Percentiles rank a stretch among this genome's conserved stretches.
These are phyloP conservation scores for Phytopythium sindhum DNA, from an alignment of 352 stramenopile genomes.

Conservation along the genomic window DNA sequence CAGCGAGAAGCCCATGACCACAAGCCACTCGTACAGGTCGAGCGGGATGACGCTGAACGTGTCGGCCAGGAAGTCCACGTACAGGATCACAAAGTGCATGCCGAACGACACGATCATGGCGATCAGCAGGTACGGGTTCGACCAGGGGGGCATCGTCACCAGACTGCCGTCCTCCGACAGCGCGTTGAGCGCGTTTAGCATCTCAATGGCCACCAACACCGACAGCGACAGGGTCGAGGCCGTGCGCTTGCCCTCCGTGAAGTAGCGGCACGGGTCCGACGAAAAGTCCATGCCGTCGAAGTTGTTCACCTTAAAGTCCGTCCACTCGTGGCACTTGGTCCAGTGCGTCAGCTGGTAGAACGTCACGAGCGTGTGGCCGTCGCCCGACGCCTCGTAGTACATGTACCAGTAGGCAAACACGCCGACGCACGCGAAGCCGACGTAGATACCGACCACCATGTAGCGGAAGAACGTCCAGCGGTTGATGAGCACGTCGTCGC, in stretches of 20 bases:
- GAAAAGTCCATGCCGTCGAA: slow-evolving; percentile 90
- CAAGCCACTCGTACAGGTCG: slow-evolving; percentile 89
- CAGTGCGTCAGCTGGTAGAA: slow-evolving; percentile 89
- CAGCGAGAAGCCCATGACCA: slow-evolving; percentile 91
- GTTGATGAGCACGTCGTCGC: slow-evolving; percentile 97
- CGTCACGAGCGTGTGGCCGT: slow-evolving; percentile 89
- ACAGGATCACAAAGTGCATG: slow-evolving; percentile 94
- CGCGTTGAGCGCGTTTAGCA: slow-evolving; percentile 95
- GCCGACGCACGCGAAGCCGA: slow-evolving; percentile 89
- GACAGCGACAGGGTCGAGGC: slow-evolving; percentile 93
- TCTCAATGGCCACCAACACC: slow-evolving; percentile 94
- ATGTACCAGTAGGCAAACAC: slow-evolving; percentile 95
- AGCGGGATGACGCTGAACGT: slow-evolving; percentile 93
- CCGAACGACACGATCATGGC: slow-evolving; percentile 92
- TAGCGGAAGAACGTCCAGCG: slow-evolving; percentile 98
- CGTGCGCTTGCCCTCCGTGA: slow-evolving; percentile 90
- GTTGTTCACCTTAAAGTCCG: slow-evolving; percentile 90
- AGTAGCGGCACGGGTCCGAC: slow-evolving; percentile 90
- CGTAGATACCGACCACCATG: slow-evolving; percentile 94
- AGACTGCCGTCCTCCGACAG: slow-evolving; percentile 91
- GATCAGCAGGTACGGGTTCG: slow-evolving; percentile 92
- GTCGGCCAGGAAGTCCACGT: slow-evolving; percentile 90
- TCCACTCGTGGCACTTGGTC: slow-evolving; percentile 90
- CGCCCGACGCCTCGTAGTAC: slow-evolving; percentile 87
- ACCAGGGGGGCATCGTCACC: slow-evolving; percentile 91